phyloP scores from a whole-genome alignment of 2,329 filamentous ascomycete species.

The Neonectria coccinea region DNA sequence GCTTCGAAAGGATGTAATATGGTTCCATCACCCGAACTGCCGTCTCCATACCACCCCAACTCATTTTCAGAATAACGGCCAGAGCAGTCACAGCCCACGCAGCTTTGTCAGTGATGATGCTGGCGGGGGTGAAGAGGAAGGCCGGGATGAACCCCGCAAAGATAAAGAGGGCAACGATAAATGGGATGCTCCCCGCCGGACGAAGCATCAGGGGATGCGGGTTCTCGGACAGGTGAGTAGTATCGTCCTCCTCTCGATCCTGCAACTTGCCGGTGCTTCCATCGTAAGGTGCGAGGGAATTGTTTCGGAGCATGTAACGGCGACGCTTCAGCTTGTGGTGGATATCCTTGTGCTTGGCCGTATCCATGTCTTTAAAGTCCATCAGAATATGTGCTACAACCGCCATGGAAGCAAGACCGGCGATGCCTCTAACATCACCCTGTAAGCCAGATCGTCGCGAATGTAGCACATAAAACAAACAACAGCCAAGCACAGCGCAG shows the following conservation, averaged over 20 bases:
- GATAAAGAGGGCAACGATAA: slow-evolving; percentile 67
- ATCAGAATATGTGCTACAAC: slow-evolving; percentile 78
- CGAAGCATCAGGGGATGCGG: slow-evolving; percentile 78
- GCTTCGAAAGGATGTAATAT: slow-evolving; percentile 75
- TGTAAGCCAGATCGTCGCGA: slow-evolving; percentile 73
- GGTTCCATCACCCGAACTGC: slow-evolving; percentile 80
- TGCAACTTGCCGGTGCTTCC: slow-evolving; percentile 56
- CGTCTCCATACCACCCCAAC: slow-evolving; percentile 76
- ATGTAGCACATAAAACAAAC: slow-evolving; percentile 71
- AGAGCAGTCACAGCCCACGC: slow-evolving; percentile 75
- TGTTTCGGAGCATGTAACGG: slow-evolving; percentile 77
- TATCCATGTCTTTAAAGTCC: slow-evolving; percentile 80
- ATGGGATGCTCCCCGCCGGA: slow-evolving; percentile 68
- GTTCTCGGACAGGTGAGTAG: slow-evolving; percentile 65
- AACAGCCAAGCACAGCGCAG: slow-evolving; percentile 67
- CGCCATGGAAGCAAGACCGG: slow-evolving; percentile 80
- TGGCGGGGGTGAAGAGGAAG: slow-evolving; percentile 70
- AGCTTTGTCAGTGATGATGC: slow-evolving; percentile 68
- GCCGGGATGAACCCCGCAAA: slow-evolving; percentile 70
- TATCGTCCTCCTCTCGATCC: slow-evolving; percentile 61
- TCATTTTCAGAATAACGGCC: slow-evolving; percentile 74
- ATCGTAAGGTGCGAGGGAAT: slow-evolving; percentile 74
- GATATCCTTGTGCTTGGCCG: slow-evolving; percentile 73
- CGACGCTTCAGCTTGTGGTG: slow-evolving; percentile 74
- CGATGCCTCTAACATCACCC: slow-evolving; percentile 78